A percentile compares a stretch with the other conserved stretches of the same genome.
These are phyloP conservation scores for Phytophthora europaea DNA, from an alignment of 352 stramenopile genomes.

Conservation along the genomic window DNA sequence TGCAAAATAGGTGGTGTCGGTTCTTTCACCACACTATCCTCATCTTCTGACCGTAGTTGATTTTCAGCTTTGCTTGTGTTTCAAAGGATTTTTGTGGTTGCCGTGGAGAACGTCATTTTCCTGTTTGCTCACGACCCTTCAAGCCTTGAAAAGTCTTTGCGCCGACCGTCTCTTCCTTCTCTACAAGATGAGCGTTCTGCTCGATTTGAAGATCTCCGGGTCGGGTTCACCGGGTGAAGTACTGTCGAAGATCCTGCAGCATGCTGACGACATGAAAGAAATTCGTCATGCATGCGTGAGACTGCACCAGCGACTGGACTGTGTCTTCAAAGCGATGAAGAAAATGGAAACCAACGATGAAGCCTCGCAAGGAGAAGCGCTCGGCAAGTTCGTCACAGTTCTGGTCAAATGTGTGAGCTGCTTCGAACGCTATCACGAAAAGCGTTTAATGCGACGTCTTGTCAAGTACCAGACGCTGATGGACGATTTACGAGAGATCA, in stretches of 20 bases:
- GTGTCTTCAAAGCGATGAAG: constrained; percentile 3
- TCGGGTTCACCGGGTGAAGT: neutral
- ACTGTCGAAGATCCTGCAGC: neutral
- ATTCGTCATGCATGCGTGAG: constrained; percentile 2
- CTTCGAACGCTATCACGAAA: constrained; percentile 8
- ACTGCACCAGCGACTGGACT: constrained; percentile 2
- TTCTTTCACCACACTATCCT: neutral
- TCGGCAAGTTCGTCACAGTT: constrained; percentile 9
- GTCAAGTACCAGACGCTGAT: constrained; percentile 11
- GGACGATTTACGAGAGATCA: constrained; percentile 1
- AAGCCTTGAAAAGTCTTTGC: neutral
- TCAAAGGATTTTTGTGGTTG: neutral
- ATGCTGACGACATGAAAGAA: constrained; percentile 4
- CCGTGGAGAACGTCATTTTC: neutral
- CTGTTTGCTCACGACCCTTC: neutral
- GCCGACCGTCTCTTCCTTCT: neutral
- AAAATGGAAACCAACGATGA: constrained; percentile 2
- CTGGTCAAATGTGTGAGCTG: constrained; percentile 1
- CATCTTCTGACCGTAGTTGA: neutral
- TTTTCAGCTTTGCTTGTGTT: neutral
- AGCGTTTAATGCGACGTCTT: neutral
- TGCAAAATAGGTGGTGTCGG: neutral
- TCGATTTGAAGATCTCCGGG: neutral
- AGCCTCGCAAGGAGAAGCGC: neutral
- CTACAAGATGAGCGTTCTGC: neutral